phyloP scores from a whole-genome alignment of 257 asterid genomes.

The Hygrophila difformis region DNA sequence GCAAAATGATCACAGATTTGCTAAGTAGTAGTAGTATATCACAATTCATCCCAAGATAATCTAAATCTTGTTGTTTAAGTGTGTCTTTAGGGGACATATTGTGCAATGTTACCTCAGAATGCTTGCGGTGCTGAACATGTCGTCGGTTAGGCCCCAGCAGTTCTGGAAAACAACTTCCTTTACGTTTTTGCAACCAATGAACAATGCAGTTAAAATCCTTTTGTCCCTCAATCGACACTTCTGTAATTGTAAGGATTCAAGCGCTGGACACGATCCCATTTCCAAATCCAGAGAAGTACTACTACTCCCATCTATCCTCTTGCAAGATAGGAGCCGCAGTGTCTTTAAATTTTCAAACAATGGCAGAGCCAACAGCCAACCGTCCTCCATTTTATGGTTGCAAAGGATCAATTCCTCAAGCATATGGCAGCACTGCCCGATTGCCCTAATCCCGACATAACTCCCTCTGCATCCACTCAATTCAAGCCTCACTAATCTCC shows the following conservation, averaged over 20 bases:
- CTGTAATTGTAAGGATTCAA: neutral
- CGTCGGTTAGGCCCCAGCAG: constrained; percentile 9
- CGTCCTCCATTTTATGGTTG: constrained; percentile 46
- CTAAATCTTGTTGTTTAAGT: too few relatives aligned
- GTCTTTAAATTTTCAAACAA: constrained; percentile 37
- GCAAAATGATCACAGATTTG: too few relatives aligned
- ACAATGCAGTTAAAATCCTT: neutral
- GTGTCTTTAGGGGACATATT: too few relatives aligned
- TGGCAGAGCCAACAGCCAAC: constrained; percentile 48
- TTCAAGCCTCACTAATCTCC: neutral
- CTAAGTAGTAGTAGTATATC: too few relatives aligned
- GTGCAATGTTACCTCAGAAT: neutral
- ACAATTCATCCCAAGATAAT: too few relatives aligned
- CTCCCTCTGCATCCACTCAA: neutral
- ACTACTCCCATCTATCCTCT: neutral
- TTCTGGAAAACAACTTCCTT: neutral
- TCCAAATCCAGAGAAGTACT: neutral
- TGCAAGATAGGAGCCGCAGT: constrained; percentile 18
- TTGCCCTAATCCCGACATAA: constrained; percentile 22
- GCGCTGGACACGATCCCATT: neutral
- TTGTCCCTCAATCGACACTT: constrained; percentile 9
- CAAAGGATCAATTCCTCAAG: constrained; percentile 39
- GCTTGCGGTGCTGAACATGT: neutral
- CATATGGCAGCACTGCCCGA: constrained; percentile 53
- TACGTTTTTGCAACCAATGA: neutral